Evolutionary conservation across 257 asterid species (phyloP).

Genomic region (Dorcoceras hygrometricum): DNA sequence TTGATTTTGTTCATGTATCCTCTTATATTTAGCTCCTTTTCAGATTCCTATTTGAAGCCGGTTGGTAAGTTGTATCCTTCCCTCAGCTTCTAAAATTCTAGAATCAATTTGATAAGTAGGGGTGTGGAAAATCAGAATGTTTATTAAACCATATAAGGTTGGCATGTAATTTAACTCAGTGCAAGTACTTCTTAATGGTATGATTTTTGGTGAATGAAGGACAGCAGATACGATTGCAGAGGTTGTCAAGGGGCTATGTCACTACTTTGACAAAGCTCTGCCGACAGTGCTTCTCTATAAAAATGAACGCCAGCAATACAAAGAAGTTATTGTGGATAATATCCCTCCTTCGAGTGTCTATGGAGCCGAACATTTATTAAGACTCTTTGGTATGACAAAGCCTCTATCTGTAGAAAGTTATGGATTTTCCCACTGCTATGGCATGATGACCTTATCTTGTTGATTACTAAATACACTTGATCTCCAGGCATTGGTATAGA

Average conservation of each 20-base stretch:
- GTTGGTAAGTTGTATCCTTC: neutral
- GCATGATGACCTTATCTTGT: neutral
- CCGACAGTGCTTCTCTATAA: constrained; percentile 68
- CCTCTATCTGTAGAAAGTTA: constrained; percentile 13
- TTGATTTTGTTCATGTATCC: neutral
- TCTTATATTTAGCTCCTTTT: neutral
- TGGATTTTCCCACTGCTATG: constrained; percentile 8
- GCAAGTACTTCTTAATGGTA: neutral
- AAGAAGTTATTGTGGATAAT: constrained; percentile 36
- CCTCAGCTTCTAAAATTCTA: too few relatives aligned
- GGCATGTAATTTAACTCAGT: constrained; percentile 1
- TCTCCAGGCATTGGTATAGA: neutral
- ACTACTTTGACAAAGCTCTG: constrained; percentile 70
- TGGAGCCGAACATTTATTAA: constrained; percentile 78
- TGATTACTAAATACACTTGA: neutral
- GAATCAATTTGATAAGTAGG: too few relatives aligned
- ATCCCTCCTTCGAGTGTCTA: constrained; percentile 55
- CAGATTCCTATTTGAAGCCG: neutral
- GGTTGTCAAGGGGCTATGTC: constrained; percentile 50
- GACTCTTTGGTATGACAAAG: constrained; percentile 62
- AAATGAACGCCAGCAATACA: constrained; percentile 60
- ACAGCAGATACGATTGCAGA: constrained; percentile 41
- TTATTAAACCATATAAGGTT: neutral
- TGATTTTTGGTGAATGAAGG: constrained; percentile 45
- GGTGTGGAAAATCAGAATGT: neutral